These are phyloP conservation scores for Diplodia mutila DNA, from an alignment of 2,329 filamentous ascomycete genomes.

Conservation along the genomic window DNA sequence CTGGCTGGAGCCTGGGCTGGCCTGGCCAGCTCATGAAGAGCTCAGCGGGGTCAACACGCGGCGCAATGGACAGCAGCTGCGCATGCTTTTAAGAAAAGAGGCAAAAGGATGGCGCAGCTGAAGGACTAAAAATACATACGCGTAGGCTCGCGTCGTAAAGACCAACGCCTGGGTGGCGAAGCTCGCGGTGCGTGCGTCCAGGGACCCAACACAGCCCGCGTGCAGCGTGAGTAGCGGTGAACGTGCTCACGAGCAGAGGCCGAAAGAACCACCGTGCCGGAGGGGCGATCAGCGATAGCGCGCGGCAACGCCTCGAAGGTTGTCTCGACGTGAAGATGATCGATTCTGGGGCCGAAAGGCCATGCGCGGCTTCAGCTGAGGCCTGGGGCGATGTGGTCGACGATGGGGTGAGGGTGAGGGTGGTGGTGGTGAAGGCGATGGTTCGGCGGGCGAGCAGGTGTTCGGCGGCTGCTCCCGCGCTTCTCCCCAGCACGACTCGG, in stretches of 20 bases:
- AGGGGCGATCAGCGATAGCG: conserved; percentile 19
- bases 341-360: neutral
- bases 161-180: conserved; percentile 12
- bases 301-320: conserved; percentile 16
- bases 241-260: conserved; percentile 16
- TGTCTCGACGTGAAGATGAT: conserved; percentile 3
- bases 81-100: neutral
- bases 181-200: conserved; percentile 7
- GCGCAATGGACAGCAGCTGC: neutral
- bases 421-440: neutral
- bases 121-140: conserved; percentile 14
- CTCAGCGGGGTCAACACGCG: neutral
- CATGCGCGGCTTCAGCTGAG: neutral
- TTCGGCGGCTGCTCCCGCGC: conserved; percentile 4
- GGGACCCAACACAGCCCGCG: conserved; percentile 1
- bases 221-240: conserved; percentile 13
- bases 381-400: neutral
- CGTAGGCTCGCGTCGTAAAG: too few relatives aligned
- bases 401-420: neutral
- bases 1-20: neutral
- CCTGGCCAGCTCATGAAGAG: neutral
- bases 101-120: conserved; percentile 1
- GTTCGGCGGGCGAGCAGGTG: neutral
- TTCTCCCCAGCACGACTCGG: neutral
- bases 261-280: conserved; percentile 21